Evolutionary conservation across 768 basidiomycete species (phyloP).

Genomic region (Mycena pura): DNA sequence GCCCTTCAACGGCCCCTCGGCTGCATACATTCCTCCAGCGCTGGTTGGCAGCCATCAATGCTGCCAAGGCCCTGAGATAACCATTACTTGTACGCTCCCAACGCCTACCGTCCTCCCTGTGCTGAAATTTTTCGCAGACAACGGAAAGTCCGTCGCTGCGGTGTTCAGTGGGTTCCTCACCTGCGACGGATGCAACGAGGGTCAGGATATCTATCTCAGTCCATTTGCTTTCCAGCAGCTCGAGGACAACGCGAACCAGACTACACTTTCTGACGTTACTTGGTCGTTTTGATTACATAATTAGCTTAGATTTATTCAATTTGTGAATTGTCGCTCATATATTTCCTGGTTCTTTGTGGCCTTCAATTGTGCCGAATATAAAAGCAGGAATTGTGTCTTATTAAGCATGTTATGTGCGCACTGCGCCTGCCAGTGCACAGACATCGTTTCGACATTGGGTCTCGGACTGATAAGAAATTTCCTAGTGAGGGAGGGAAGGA

Average conservation of each 20-base stretch:
- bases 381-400: too few species aligned
- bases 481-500: too few species aligned
- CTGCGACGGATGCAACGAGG: constrained; percentile 4
- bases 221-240: neutral
- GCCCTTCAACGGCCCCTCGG: neutral
- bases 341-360: too few species aligned
- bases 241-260: constrained; percentile 6
- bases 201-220: constrained; percentile 5
- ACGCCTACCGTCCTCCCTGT: neutral
- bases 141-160: constrained; percentile 2
- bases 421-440: too few species aligned
- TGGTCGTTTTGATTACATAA: constrained; percentile 1
- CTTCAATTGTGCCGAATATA: too few species aligned
- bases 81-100: neutral
- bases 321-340: too few species aligned
- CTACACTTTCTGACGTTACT: constrained; percentile 2
- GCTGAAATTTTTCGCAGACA: neutral
- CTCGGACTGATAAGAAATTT: too few species aligned
- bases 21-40: constrained; percentile 5
- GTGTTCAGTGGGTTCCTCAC: constrained; percentile 7
- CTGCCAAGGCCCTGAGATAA: constrained; percentile 2
- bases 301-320: neutral
- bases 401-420: too few species aligned
- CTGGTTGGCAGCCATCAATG: constrained; percentile 1
- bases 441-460: too few species aligned